Evolutionary conservation across 371 early-diverging fungal genomes (phyloP), one percentile per base, ranked within the genome.

Genomic region (Vairimorpha necatrix): DNA sequence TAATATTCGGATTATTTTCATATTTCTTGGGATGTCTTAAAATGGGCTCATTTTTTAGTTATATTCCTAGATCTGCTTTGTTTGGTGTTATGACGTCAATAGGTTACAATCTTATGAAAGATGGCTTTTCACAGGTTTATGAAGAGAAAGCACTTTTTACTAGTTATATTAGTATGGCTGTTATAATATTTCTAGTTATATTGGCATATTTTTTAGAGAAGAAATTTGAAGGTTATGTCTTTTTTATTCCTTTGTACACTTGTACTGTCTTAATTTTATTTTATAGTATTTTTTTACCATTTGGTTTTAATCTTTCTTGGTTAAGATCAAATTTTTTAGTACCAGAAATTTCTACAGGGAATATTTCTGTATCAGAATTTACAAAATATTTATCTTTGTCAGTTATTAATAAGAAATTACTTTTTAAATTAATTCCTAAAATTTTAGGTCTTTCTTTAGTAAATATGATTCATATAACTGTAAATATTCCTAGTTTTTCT

Each of bases 381-480:
- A 18, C 26, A n/a, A 39, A 20, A 22, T 39, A 39, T 61, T 9
- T 50, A 24, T 24, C 16, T 22, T 22, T 60, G 0, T 50, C 20
- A 26, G 39, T 36, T 16, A 47, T 77, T 20, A 67, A 33, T 6
- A 9, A 33, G n/a, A 58, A 28, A 16, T 32, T 67, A 26, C 13
- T 77, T 16, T 22, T 67, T 13, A 28, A 33, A 11, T 69, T 50
- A 32, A 18, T 74, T 32, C 32, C 32, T 20, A 47, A 76, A 7
- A 77, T 77, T 18, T 28, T 75, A 32, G 34, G 24, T n/a, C 9
- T 74, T 1, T 34, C 56, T 42, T 18, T 73, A 22, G 46, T 62
- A 32, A 77, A 77, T 48, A 9, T 77, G 24, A 74, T 77, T n/a
- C 78, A 77, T 47, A 77, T 77, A 16, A 74, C 76, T 11, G 70